Evolutionary conservation across 1,284 basidiomycete genomes (phyloP).

Genomic region (Boletus putidus): DNA sequence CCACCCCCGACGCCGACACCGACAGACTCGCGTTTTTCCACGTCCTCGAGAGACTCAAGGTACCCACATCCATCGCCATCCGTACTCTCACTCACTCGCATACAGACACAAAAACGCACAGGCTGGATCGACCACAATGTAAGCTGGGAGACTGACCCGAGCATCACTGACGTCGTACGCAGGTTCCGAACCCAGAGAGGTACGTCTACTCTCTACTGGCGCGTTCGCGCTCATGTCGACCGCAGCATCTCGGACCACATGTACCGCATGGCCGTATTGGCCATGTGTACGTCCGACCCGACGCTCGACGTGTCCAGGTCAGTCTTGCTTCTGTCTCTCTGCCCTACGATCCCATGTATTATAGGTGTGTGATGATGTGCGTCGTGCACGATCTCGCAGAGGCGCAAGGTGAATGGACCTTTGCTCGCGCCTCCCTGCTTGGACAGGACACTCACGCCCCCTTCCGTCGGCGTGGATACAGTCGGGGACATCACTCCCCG

Average conservation of each 20-base stretch:
- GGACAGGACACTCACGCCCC: neutral
- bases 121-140: slow-evolving; percentile 89
- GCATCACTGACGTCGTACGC: slow-evolving; percentile 10
- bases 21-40: slow-evolving; percentile 90
- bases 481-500: slow-evolving; percentile 94
- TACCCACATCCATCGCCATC: slow-evolving; percentile 31
- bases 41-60: slow-evolving; percentile 85
- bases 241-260: slow-evolving; percentile 92
- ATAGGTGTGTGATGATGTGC: slow-evolving; percentile 85
- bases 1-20: slow-evolving; percentile 54
- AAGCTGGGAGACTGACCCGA: slow-evolving; percentile 26
- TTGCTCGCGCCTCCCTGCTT: neutral
- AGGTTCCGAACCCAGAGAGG: slow-evolving; percentile 84
- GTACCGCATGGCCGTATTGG: slow-evolving; percentile 94
- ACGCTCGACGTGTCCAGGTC: slow-evolving; percentile 78
- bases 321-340: slow-evolving; percentile 17
- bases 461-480: slow-evolving; percentile 29
- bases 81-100: neutral
- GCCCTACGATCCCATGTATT: neutral
- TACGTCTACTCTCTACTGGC: slow-evolving; percentile 30
- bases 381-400: slow-evolving; percentile 96
- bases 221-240: neutral
- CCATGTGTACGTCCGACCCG: slow-evolving; percentile 76
- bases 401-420: slow-evolving; percentile 64
- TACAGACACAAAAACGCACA: slow-evolving; percentile 88